Base-by-base conservation (phyloP, 768 basidiomycete genomes). In the Leccinum truebloodii region DNA sequence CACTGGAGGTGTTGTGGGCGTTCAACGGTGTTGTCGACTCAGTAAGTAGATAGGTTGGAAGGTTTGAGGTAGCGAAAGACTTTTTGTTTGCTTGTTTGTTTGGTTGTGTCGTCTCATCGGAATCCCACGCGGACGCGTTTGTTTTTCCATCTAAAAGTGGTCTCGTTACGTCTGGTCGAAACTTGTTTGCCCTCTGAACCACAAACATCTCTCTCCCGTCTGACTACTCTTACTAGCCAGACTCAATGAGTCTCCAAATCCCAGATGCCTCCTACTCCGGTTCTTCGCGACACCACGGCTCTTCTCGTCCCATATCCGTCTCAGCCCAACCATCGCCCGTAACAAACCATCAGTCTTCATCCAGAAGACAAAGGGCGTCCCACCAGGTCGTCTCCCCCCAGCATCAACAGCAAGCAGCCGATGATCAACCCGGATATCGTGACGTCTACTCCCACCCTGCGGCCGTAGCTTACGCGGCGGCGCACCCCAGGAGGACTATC, bases 371-470 rank as follows among this genome's bases (percentile, higher is more conserved):
- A 70, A 83, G 90, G 54, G 89, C 90, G 7, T 91, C 90, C 1
- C 90, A 91, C 67, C 82, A 81, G 26, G 86, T 89, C 56, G 80
- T 85, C 46, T 85, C 88, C 9, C 73, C 83, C 0, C 75, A 79
- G n/a, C 77, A 79, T 44, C 75, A 74, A 41, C 66, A 69, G 34
- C 74, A 78, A 18, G 74, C 76, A 1, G 46, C 57, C 2, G 83
- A 83, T 24, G 79, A 81, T 60, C 76, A 75, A 10, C 76, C 81
- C 6, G 78, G 77, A 1, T 85, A 83, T 71, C 81, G 86, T 22
- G 90, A 93, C 74, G 89, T 92, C 24, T 91, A 92, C 73, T 81
- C 88, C 2, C 92, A 94, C 71, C 92, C 92, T 1, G 91, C 91
- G 18, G 92, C 90, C 4, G 79, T 89, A 14, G 89, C 89, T n/a